Evolutionary conservation across 1,139 yeast genomes (phyloP).

Genomic region (Protomyces gravidus): DNA sequence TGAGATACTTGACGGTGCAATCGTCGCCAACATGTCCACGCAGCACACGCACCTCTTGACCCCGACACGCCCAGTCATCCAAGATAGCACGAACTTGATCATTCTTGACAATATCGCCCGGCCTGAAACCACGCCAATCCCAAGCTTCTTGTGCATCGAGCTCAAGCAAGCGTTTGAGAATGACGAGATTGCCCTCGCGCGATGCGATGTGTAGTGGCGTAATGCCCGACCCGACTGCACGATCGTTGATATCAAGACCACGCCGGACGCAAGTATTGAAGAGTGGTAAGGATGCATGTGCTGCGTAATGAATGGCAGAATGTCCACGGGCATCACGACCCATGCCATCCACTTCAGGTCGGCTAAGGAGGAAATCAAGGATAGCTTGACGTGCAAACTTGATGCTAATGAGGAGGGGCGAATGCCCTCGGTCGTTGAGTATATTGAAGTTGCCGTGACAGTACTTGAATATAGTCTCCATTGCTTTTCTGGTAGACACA

Average conservation of each 20-base stretch:
- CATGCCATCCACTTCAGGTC: slow-evolving; percentile 38
- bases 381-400: slow-evolving; percentile 66
- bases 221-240: slow-evolving; percentile 38
- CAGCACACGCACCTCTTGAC: slow-evolving; percentile 16
- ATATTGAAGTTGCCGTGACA: slow-evolving; percentile 57
- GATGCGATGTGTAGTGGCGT: slow-evolving; percentile 37
- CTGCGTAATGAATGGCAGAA: slow-evolving; percentile 31
- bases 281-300: slow-evolving; percentile 9
- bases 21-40: slow-evolving; percentile 25
- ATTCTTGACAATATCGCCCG: slow-evolving; percentile 53
- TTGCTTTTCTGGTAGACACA: slow-evolving; percentile 4
- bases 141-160: slow-evolving; percentile 21
- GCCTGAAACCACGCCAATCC: slow-evolving; percentile 27
- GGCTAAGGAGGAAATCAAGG: slow-evolving; percentile 43
- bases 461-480: slow-evolving; percentile 10
- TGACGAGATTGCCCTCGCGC: slow-evolving; percentile 23
- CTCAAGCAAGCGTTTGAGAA: slow-evolving; percentile 19
- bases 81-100: slow-evolving; percentile 47
- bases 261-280: slow-evolving; percentile 20
- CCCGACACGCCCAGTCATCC: slow-evolving; percentile 39
- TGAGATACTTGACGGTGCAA: slow-evolving; percentile 22
- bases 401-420: slow-evolving; percentile 68
- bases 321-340: slow-evolving; percentile 34
- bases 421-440: slow-evolving; percentile 54
- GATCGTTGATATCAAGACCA: slow-evolving; percentile 35